Evolutionary conservation across 2,329 filamentous ascomycete species (phyloP).

Genomic region (Colletotrichum cereale): DNA sequence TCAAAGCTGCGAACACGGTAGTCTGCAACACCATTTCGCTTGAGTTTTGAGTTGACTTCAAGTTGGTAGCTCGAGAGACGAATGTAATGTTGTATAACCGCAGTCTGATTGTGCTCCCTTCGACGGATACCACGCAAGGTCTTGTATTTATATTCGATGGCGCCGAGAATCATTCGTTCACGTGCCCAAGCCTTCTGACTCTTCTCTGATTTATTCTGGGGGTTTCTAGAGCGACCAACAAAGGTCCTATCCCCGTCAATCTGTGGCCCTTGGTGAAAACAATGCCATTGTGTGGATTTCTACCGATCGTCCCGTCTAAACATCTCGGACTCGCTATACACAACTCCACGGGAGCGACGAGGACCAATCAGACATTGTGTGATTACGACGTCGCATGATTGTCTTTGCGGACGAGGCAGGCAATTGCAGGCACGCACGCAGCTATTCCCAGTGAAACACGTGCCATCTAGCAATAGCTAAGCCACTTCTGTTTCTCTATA

Average conservation of each 20-base stretch:
- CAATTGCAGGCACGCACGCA: slow-evolving; percentile 9
- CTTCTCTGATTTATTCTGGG: slow-evolving; percentile 6
- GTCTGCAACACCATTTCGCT: slow-evolving; percentile 27
- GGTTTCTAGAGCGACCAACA: background rate
- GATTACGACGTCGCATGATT: slow-evolving; percentile 20
- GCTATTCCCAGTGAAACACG: slow-evolving; percentile 27
- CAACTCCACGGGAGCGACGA: background rate
- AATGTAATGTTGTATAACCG: slow-evolving; percentile 13
- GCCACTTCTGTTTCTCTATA: slow-evolving; percentile 6
- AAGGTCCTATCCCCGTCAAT: background rate
- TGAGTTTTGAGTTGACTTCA: background rate
- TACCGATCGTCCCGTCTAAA: slow-evolving; percentile 19
- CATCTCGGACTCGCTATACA: slow-evolving; percentile 17
- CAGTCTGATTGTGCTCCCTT: background rate
- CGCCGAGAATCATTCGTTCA: background rate
- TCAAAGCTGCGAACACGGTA: background rate
- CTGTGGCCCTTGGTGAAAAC: background rate
- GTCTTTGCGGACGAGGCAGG: slow-evolving; percentile 8
- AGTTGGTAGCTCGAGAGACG: background rate
- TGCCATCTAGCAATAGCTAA: slow-evolving; percentile 2
- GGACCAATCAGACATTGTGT: slow-evolving; percentile 13
- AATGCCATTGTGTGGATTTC: slow-evolving; percentile 7
- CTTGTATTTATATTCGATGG: slow-evolving; percentile 24
- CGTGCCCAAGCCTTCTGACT: background rate
- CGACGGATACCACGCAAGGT: background rate